Conservation (phyloP, 176 grass and related monocot genomes). For the Hsuehochloa calcarea region DNA sequence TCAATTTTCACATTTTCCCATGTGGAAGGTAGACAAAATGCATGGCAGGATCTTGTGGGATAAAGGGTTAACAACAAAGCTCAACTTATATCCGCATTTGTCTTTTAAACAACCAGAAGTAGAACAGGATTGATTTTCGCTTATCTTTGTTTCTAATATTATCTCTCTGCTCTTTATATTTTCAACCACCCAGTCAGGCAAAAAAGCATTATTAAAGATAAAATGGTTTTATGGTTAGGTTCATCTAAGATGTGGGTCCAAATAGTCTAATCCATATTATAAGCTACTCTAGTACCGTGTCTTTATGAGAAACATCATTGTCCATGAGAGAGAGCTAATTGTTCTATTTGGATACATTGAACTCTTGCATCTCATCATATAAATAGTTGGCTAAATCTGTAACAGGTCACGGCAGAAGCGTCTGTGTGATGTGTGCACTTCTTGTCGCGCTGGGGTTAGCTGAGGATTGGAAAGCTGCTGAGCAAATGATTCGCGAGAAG, state of each 20-base stretch:
- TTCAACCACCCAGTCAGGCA: not conserved
- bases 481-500: constrained; percentile 78
- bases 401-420: constrained; percentile 93
- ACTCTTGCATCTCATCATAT: constrained; percentile 1
- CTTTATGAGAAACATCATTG: not conserved
- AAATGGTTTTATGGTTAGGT: not conserved
- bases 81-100: not conserved
- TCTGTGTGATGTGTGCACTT: constrained; percentile 92
- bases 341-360: not conserved
- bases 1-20: not conserved
- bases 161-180: not conserved
- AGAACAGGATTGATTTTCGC: not conserved
- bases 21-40: not conserved
- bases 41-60: not conserved
- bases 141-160: not conserved
- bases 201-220: not conserved
- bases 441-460: constrained; percentile 76
- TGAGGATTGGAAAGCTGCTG: constrained; percentile 89
- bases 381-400: constrained; percentile 19
- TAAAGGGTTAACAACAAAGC: not conserved
- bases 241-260: not conserved
- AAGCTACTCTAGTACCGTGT: not conserved
- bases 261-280: not conserved
- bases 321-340: not conserved
- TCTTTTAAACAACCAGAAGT: not conserved